Evolutionary conservation across 2,329 filamentous ascomycete genomes (phyloP).

Genomic region (Aspergillus pseudonomiae): DNA sequence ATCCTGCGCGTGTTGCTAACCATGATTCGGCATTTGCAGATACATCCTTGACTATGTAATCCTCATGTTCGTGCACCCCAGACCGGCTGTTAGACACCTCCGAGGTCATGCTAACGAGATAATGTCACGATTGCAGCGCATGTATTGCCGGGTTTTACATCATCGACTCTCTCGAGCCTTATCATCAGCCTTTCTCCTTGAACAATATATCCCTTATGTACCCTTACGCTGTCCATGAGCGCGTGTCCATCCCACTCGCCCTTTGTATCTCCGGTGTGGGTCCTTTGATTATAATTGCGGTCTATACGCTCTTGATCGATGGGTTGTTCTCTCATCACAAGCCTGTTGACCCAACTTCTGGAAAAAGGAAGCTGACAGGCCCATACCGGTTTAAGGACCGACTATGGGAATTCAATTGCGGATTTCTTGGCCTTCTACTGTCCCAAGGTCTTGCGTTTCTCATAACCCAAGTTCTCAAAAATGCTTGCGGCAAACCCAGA

Average conservation of each 20-base stretch:
- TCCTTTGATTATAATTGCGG: conserved; percentile 54
- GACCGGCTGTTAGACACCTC: background rate
- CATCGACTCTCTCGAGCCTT: conserved; percentile 57
- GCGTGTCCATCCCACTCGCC: conserved; percentile 55
- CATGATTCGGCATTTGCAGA: conserved; percentile 33
- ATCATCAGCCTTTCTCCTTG: conserved; percentile 61
- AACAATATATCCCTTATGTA: conserved; percentile 61
- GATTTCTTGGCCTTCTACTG: conserved; percentile 59
- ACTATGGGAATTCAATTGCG: conserved; percentile 65
- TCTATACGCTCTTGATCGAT: conserved; percentile 62
- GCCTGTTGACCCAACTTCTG: conserved; percentile 34
- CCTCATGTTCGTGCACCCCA: conserved; percentile 51
- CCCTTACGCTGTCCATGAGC: conserved; percentile 59
- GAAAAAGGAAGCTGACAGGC: conserved; percentile 44
- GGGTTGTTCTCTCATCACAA: conserved; percentile 59
- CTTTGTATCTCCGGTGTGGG: conserved; percentile 53
- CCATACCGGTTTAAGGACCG: conserved; percentile 59
- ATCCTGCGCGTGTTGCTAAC: background rate
- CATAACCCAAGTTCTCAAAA: conserved; percentile 61
- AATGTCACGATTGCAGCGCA: conserved; percentile 41
- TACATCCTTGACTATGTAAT: conserved; percentile 64
- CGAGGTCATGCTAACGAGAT: background rate
- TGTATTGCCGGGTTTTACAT: conserved; percentile 56
- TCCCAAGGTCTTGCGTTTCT: conserved; percentile 59
- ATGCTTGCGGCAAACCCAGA: conserved; percentile 61